These are phyloP conservation scores for Ophiostoma pallidulum DNA, from an alignment of 2,329 filamentous ascomycete genomes.

Conservation along the genomic window DNA sequence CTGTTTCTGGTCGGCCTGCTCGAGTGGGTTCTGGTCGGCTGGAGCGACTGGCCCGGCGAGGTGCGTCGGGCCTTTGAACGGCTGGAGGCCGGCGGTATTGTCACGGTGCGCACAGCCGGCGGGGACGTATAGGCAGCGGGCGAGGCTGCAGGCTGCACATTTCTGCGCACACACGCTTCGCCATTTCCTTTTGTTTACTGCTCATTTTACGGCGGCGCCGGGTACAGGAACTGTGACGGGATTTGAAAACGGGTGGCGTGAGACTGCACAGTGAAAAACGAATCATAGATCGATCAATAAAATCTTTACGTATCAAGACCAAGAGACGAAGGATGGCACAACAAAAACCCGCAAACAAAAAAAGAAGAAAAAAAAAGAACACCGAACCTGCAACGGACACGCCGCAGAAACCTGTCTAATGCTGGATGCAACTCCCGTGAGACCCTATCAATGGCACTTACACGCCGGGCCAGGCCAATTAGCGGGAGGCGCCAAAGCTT, in stretches of 20 bases:
- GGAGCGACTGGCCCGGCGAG: constrained; percentile 68
- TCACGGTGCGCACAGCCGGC: not conserved
- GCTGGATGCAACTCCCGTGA: too few species aligned
- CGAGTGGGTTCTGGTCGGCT: constrained; percentile 71
- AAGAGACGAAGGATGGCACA: too few species aligned
- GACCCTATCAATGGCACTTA: not conserved
- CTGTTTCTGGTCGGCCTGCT: constrained; percentile 68
- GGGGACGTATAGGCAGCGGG: not conserved
- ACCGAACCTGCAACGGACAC: too few species aligned
- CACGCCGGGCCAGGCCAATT: constrained; percentile 2
- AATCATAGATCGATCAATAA: too few species aligned
- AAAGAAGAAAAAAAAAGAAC: too few species aligned
- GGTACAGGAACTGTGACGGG: not conserved
- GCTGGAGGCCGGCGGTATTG: constrained; percentile 43
- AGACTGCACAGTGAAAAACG: too few species aligned
- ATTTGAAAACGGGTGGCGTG: too few species aligned
- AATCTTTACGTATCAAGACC: too few species aligned
- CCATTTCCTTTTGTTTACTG: not conserved
- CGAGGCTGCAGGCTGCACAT: too few species aligned
- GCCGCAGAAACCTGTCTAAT: too few species aligned
- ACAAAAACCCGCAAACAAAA: too few species aligned
- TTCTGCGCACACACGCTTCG: not conserved
- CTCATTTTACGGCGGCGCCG: not conserved
- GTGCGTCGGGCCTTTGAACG: constrained; percentile 61
- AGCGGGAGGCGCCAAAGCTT: not conserved